Percentiles rank a stretch among this genome's conserved stretches.
phyloP scores from a whole-genome alignment of 805 yeast species.

The Myxozyma lipomycoides region DNA sequence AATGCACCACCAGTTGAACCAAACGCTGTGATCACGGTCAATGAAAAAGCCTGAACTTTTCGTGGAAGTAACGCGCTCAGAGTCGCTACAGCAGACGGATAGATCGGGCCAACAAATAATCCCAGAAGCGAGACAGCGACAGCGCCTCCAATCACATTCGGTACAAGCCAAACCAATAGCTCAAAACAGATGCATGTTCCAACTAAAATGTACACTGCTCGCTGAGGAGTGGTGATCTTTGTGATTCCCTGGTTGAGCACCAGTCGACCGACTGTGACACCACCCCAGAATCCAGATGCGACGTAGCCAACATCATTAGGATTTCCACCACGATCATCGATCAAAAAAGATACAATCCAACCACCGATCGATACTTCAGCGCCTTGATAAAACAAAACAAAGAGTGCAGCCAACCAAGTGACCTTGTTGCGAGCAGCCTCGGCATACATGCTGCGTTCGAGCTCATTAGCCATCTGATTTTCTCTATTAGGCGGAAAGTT shows the following conservation, averaged over 20 bases:
- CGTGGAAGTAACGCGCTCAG: slow-evolving; percentile 59
- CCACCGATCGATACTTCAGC: slow-evolving; percentile 68
- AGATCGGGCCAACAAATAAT: slow-evolving; percentile 61
- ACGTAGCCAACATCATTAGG: slow-evolving; percentile 53
- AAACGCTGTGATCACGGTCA: slow-evolving; percentile 69
- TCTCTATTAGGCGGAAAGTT: not conserved
- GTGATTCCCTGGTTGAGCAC: slow-evolving; percentile 36
- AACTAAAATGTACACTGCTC: slow-evolving; percentile 41
- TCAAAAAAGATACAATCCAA: slow-evolving; percentile 63
- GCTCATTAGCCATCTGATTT: not conserved
- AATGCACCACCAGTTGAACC: slow-evolving; percentile 84
- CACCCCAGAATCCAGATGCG: slow-evolving; percentile 69
- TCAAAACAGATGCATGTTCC: slow-evolving; percentile 40
- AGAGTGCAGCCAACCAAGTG: slow-evolving; percentile 48
- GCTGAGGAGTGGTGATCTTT: slow-evolving; percentile 13
- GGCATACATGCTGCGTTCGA: slow-evolving; percentile 4
- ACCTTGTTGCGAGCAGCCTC: slow-evolving; percentile 4
- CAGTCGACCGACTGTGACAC: slow-evolving; percentile 62
- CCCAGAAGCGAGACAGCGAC: slow-evolving; percentile 51
- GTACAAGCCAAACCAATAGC: slow-evolving; percentile 49
- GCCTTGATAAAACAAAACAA: slow-evolving; percentile 62
- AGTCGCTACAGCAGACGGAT: slow-evolving; percentile 65
- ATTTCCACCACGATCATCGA: slow-evolving; percentile 50
- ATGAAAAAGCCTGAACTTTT: slow-evolving; percentile 58
- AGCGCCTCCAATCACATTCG: slow-evolving; percentile 45